Base-by-base conservation (phyloP, 495 filamentous ascomycete genomes). In the Penicillium soppii region DNA sequence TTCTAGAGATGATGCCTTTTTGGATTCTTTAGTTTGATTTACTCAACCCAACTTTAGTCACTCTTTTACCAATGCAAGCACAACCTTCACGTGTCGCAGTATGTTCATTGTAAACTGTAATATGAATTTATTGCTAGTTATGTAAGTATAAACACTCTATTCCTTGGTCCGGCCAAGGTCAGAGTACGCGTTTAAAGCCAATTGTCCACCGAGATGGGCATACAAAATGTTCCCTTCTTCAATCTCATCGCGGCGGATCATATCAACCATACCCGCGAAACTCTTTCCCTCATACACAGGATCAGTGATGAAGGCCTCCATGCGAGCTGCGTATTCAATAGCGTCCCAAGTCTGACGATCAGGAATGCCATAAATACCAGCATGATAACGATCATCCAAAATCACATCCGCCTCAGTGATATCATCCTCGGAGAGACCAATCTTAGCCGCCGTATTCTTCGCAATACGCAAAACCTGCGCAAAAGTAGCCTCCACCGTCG, bases 201-300 rank as follows among this genome's bases (percentile, higher is more conserved):
- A 53, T 66, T 85, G 81, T 3, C 82, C 84, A 8, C 84, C 84
- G 1, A 84, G 58, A 62, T 88, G 83, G 17, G 81, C 82, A 71
- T 83, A 88, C 51, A 87, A 49, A 15, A 85, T 75, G 64, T 81
- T 85, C 32, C 71, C 76, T 0, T 74, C 81, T 7, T 63, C 58
- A 37, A 87, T 79, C 54, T 81, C 79, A 5, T 74, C 82, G 36
- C 68, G 72, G 25, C 66, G 67, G n/a, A 86, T 77, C 74, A 85
- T 62, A 57, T 82, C 80, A 61, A 85, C 72, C 79, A 87, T 78
- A 0, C 83, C 83, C 2, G 83, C 82, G 53, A 88, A 62, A 49
- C 78, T 84, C 73, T 86, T 87, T 0, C 84, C 83, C 61, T 84
- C 81, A 55, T 88, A 86, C 2, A 88, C 84, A 0, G 83, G 83